Evolutionary conservation across 306 rosid species (phyloP).

Genomic region (Quercus parvula): DNA sequence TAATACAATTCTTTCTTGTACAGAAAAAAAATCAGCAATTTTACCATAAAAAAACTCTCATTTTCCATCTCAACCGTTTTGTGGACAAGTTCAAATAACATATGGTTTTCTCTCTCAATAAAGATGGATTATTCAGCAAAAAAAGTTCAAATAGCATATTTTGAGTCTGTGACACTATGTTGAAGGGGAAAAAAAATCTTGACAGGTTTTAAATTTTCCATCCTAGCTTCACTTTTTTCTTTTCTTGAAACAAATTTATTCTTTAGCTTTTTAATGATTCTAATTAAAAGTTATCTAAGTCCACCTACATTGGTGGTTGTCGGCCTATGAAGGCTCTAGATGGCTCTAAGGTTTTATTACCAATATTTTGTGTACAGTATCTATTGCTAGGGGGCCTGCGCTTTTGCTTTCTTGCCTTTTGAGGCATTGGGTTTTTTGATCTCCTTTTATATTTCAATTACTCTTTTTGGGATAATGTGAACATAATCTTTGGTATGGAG

Average conservation of each 20-base stretch:
- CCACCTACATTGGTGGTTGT: not conserved
- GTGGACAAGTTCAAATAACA: not conserved
- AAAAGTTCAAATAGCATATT: too few species aligned
- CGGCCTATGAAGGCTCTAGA: constrained; percentile 19
- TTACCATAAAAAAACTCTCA: not conserved
- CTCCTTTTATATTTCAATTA: constrained; percentile 5
- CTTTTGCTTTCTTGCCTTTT: constrained; percentile 34
- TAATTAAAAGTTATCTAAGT: not conserved
- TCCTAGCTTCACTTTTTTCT: too few species aligned
- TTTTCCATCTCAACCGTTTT: not conserved
- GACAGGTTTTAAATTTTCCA: too few species aligned
- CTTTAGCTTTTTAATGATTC: too few species aligned
- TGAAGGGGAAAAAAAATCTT: too few species aligned
- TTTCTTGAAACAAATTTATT: too few species aligned
- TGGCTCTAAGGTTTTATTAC: constrained; percentile 25
- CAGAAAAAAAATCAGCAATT: not conserved
- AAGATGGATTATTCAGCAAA: too few species aligned
- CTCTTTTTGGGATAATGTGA: constrained; percentile 34
- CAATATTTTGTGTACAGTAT: constrained; percentile 15
- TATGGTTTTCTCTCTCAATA: not conserved
- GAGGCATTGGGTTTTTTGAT: constrained; percentile 27
- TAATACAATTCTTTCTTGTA: too few species aligned
- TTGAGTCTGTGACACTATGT: too few species aligned
- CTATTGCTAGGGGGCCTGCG: constrained; percentile 28
- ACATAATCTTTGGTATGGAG: constrained; percentile 9